Evolutionary conservation across 805 yeast species (phyloP), one percentile per base, ranked within the genome.

Genomic region (Candida dajiaensis): DNA sequence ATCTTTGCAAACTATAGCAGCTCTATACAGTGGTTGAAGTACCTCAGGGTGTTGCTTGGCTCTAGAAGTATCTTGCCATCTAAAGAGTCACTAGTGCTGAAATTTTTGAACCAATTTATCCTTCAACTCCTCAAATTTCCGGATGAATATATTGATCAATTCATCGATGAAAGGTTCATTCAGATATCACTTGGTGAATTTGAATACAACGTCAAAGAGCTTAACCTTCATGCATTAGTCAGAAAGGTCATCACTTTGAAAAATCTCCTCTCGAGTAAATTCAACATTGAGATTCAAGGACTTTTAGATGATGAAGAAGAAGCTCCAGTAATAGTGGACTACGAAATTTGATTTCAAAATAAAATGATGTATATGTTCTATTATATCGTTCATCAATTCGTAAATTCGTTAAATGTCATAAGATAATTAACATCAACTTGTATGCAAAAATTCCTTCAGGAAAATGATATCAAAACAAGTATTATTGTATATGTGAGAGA

Each of bases 1-100:
- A 53, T 80, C 1, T 67, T 83, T 50, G 86, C 83, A 15, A 85
- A 83, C 59, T 75, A 76, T 55, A 77, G 85, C 18, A 78, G 83
- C 13, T 73, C 78, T 18, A 65, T 76, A 19, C 89, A 83, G 53
- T 85, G 90, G 90, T 69, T 76, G 44, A 69, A 67, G 18, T 50
- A 83, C 31, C 52, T 78, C 12, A 72, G 70, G 41, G 56, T 83
- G 11, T 23, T 75, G 3, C 65, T 72, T 50, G 61, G 66, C 41
- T 67, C 72, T 43, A 55, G 54, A 22, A 59, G 63, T 6, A 47
- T 68, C 15, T 44, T 74, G 3, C 40, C 25, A 1, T 37, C 48
- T 2, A 49, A 66, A 12, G 48, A 58, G 0, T 19, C 37, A 0
- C 61, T 77, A 31, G 67, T 65, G 20, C 40, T 49, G 0, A 46